A percentile compares a stretch with the other conserved stretches of the same genome.
Conservation (phyloP, 108 stramenopile species). For the Conticribra guillardii region DNA sequence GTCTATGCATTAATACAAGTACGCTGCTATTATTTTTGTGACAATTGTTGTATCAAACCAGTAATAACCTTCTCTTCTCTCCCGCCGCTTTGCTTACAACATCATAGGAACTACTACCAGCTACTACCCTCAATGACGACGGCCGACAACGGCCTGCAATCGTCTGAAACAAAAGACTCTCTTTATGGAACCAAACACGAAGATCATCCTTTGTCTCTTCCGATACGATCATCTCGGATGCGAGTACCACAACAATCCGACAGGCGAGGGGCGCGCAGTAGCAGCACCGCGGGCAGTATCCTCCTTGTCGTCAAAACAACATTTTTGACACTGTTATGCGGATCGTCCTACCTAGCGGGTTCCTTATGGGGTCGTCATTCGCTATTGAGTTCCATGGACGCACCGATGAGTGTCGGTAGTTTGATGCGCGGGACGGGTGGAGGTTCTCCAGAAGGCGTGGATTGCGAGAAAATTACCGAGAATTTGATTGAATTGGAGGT, state of each 20-base stretch:
- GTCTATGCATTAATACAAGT: too few species aligned
- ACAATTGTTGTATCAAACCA: too few species aligned
- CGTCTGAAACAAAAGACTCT: too few species aligned
- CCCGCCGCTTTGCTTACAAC: too few species aligned
- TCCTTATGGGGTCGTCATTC: conserved; percentile 40
- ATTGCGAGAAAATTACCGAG: conserved; percentile 25
- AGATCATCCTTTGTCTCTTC: background rate
- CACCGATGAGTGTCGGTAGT: conserved; percentile 23
- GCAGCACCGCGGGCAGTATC: background rate
- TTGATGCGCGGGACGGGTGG: conserved; percentile 9
- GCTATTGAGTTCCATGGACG: conserved; percentile 1
- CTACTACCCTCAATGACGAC: too few species aligned
- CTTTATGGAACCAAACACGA: background rate
- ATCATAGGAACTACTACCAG: too few species aligned
- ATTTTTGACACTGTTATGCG: conserved; percentile 38
- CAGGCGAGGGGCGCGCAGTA: background rate
- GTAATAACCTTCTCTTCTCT: too few species aligned
- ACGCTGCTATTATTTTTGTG: too few species aligned
- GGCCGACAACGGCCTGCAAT: background rate
- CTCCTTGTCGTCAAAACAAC: conserved; percentile 29
- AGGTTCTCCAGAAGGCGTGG: conserved; percentile 3
- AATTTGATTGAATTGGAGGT: conserved; percentile 32
- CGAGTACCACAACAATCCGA: background rate
- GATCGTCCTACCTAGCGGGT: conserved; percentile 47
- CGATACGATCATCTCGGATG: background rate